Percentiles rank a stretch among this genome's conserved stretches.
Conservation (phyloP, 192 early-diverging fungal genomes). For the Coemansia sp. region DNA sequence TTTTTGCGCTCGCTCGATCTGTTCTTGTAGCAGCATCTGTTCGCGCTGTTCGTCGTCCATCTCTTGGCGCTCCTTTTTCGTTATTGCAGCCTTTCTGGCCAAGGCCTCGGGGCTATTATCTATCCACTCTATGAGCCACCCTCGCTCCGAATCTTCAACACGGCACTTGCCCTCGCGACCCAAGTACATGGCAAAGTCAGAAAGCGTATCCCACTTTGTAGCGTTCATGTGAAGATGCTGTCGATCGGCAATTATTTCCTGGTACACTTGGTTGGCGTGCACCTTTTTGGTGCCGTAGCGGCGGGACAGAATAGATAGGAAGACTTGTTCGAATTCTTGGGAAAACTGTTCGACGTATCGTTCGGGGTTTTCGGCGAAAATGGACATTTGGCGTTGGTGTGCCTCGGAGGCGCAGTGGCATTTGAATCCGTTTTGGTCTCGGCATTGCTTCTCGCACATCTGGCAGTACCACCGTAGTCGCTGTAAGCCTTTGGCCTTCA, state of each 20-base stretch:
- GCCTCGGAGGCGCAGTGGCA: constrained; percentile 87
- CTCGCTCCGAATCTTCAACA: constrained; percentile 90
- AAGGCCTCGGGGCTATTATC: constrained; percentile 88
- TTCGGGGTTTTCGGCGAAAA: constrained; percentile 80
- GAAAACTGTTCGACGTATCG: constrained; percentile 77
- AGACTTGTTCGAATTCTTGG: constrained; percentile 79
- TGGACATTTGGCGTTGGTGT: constrained; percentile 87
- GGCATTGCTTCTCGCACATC: constrained; percentile 86
- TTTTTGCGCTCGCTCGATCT: constrained; percentile 77
- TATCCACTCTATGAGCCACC: constrained; percentile 89
- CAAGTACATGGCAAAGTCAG: constrained; percentile 85
- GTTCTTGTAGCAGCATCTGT: constrained; percentile 71
- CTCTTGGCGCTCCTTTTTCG: constrained; percentile 76
- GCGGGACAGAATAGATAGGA: constrained; percentile 78
- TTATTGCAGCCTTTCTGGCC: constrained; percentile 69
- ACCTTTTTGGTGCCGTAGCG: constrained; percentile 81
- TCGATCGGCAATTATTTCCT: constrained; percentile 91
- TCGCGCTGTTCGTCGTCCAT: constrained; percentile 88
- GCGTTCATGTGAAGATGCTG: constrained; percentile 97
- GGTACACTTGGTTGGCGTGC: constrained; percentile 92
- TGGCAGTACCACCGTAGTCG: constrained; percentile 92
- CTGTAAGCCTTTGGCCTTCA: constrained; percentile 90
- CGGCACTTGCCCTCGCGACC: constrained; percentile 78
- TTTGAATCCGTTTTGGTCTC: constrained; percentile 97
- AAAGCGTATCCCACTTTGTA: constrained; percentile 87